Evolutionary conservation across 2,329 filamentous ascomycete genomes (phyloP), one percentile per base, ranked within the genome.

Genomic region (Hypomyces rosellus): DNA sequence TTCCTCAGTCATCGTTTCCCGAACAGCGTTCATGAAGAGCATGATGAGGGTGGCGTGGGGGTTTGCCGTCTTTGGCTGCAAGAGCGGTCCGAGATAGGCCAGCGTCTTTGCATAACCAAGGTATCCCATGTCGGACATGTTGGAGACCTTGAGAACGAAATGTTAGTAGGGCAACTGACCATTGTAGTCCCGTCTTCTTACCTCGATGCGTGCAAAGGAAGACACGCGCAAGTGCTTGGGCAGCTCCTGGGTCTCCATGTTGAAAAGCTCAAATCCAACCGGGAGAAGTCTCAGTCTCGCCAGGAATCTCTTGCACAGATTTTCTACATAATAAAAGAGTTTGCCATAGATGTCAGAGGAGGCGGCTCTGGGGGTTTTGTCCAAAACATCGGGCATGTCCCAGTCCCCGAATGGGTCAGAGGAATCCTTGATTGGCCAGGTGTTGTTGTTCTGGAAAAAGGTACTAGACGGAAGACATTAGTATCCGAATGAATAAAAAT

Each of bases 321-420:
- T 14, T 5, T 16, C 42, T 20, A 50, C n/a, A 36, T 41, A 13
- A 2, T 36, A 46, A 39, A 33, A 50, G 3, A 50, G 42, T 9
- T 50, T 50, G 16, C 48, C 48, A 13, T 50, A 50, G 2, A 46
- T 36, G 12, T 50, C 48, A 20, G 48, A 20, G 16, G 43, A n/a
- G 9, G 48, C 43, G 25, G 43, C 11, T 3, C 43, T 20, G 3
- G 22, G 34, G 0, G 48, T 30, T 2, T 4, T 38, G 14, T 30
- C 30, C 5, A 15, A n/a, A 15, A 50, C 38, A 1, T 50, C 48
- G 9, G 22, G 16, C 9, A 14, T 12, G 2, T 25, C 16, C 48
- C 48, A 50, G 14, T 43, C 48, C 1, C 33, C 2, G 13, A 46
- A 38, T 3, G 48, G 48, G n/a, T 50, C 43, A 1, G 43, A 14